phyloP scores from a whole-genome alignment of 768 basidiomycete species.

The Chalciporus pseudorubinellus region DNA sequence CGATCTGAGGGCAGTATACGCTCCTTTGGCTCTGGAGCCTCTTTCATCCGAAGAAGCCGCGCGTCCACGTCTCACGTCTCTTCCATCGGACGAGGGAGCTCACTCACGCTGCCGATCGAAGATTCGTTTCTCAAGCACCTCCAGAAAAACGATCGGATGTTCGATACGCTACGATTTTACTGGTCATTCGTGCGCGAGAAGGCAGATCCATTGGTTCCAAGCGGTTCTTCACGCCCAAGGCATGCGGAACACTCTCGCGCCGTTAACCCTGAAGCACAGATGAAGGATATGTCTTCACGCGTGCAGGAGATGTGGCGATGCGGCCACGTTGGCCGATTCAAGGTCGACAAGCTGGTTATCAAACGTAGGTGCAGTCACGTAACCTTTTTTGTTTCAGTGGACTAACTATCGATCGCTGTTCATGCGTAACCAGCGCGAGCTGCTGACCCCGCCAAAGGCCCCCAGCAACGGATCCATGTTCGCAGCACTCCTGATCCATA shows the following conservation, averaged over 20 bases:
- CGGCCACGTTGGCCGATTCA: constrained; percentile 60
- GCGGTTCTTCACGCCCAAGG: constrained; percentile 25
- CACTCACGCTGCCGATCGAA: constrained; percentile 34
- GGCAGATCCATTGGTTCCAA: constrained; percentile 32
- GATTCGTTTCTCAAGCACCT: constrained; percentile 41
- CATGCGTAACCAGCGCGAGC: constrained; percentile 29
- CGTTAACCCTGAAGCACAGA: constrained; percentile 10
- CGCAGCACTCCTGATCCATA: constrained; percentile 53
- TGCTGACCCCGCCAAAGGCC: constrained; percentile 52
- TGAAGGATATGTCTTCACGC: constrained; percentile 21
- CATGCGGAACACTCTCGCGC: constrained; percentile 13
- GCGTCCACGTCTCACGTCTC: constrained; percentile 30
- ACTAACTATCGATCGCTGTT: not conserved
- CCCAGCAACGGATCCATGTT: constrained; percentile 68
- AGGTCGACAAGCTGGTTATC: constrained; percentile 46
- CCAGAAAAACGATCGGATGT: constrained; percentile 40
- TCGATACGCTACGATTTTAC: constrained; percentile 40
- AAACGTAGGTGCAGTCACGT: constrained; percentile 30
- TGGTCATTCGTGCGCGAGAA: constrained; percentile 64
- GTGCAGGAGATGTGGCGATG: constrained; percentile 67
- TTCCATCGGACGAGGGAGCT: constrained; percentile 29
- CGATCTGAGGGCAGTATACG: constrained; percentile 33
- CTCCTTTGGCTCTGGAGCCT: constrained; percentile 27
- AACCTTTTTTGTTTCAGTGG: constrained; percentile 11
- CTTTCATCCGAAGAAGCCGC: constrained; percentile 13